A percentile compares a stretch with the other conserved stretches of the same genome.
Conservation (phyloP, 441 rosid species). For the Capsella rubella region DNA sequence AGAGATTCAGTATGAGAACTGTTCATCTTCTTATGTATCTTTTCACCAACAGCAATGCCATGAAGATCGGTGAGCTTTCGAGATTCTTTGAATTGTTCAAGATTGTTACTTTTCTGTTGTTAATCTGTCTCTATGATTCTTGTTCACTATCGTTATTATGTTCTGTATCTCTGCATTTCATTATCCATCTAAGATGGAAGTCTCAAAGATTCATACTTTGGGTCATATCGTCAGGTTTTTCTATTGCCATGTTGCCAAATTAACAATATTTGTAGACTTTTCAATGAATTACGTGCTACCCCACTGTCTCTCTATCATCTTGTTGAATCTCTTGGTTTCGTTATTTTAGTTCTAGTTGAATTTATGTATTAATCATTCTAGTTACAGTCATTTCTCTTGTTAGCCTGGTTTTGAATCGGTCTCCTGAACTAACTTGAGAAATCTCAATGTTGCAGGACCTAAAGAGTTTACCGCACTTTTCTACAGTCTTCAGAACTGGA, state of each 20-base stretch:
- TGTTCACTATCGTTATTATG: background rate
- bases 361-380: background rate
- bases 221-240: constrained; percentile 13
- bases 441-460: constrained; percentile 62
- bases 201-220: constrained; percentile 13
- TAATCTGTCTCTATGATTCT: background rate
- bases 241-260: constrained; percentile 13
- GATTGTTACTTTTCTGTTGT: constrained; percentile 16
- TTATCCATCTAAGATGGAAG: constrained; percentile 3
- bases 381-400: background rate
- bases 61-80: constrained; percentile 66
- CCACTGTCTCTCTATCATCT: background rate
- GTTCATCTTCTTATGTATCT: constrained; percentile 86
- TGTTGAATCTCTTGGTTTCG: constrained; percentile 6
- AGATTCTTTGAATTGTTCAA: background rate
- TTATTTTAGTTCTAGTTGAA: constrained; percentile 26
- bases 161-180: background rate
- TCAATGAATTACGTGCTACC: constrained; percentile 33
- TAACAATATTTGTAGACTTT: background rate
- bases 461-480: constrained; percentile 82
- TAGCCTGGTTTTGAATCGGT: constrained; percentile 13
- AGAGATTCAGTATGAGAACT: constrained; percentile 88
- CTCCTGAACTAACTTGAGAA: constrained; percentile 16
- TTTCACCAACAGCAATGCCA: constrained; percentile 76
- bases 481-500: constrained; percentile 94